These are phyloP conservation scores for Beauveria brongniartii DNA, from an alignment of 2,329 filamentous ascomycete species.

Conservation along the genomic window DNA sequence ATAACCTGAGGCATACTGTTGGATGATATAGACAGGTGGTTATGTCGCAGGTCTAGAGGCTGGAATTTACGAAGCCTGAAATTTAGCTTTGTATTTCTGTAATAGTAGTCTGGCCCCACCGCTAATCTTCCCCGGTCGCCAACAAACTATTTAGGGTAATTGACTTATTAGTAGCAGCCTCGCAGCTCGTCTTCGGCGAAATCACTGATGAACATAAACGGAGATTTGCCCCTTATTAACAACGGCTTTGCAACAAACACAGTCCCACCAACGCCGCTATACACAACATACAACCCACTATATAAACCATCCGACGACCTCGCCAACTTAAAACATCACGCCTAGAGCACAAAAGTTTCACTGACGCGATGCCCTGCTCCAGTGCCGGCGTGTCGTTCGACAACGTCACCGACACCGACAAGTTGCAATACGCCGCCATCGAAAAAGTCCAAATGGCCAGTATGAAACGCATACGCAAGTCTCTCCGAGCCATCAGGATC, in stretches of 20 bases:
- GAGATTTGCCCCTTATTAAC: not conserved
- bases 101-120: too few relatives aligned
- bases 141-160: too few relatives aligned
- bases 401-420: not conserved
- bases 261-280: not conserved
- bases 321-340: not conserved
- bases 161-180: too few relatives aligned
- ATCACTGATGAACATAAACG: too few relatives aligned
- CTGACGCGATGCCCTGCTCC: not conserved
- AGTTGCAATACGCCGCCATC: constrained; percentile 1
- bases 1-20: constrained; percentile 23
- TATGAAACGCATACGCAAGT: not conserved
- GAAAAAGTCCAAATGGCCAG: not conserved
- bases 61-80: too few relatives aligned
- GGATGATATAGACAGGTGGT: not conserved
- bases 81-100: too few relatives aligned
- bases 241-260: not conserved
- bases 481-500: not conserved
- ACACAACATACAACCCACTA: not conserved
- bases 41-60: not conserved
- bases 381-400: not conserved
- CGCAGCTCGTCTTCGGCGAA: too few relatives aligned
- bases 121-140: too few relatives aligned
- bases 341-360: not conserved
- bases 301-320: not conserved